Evolutionary conservation across 495 filamentous ascomycete genomes (phyloP).

Genomic region (Talaromyces ruber): DNA sequence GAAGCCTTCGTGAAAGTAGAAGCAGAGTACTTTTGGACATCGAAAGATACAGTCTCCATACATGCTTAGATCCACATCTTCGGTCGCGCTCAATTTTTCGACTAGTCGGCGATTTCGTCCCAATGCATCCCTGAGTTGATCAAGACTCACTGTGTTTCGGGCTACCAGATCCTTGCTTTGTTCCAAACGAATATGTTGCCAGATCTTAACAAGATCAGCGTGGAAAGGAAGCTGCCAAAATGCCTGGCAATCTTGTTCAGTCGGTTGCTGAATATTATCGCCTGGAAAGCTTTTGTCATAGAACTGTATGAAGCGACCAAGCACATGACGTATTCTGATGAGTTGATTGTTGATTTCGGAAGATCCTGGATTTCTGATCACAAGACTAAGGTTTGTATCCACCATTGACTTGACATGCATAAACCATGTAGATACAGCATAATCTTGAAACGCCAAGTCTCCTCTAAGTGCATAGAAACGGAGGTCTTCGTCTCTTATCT

Average conservation of each 20-base stretch:
- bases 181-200: constrained; percentile 15
- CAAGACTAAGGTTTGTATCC: not conserved
- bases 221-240: constrained; percentile 10
- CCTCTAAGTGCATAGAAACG: constrained; percentile 12
- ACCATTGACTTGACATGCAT: constrained; percentile 21
- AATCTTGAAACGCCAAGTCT: constrained; percentile 26
- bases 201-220: constrained; percentile 11
- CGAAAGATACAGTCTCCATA: constrained; percentile 31
- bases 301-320: constrained; percentile 16
- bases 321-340: not conserved
- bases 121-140: constrained; percentile 13
- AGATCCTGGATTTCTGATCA: not conserved
- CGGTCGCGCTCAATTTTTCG: constrained; percentile 11
- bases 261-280: not conserved
- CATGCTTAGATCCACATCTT: constrained; percentile 4
- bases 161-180: constrained; percentile 14
- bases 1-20: constrained; percentile 37
- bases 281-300: constrained; percentile 9
- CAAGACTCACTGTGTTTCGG: constrained; percentile 13
- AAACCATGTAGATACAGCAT: constrained; percentile 28
- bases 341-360: not conserved
- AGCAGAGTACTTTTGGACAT: constrained; percentile 30
- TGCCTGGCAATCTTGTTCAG: constrained; percentile 7
- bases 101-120: constrained; percentile 16
- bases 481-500: constrained; percentile 12